Evolutionary conservation across 106 monocot genomes (phyloP), one percentile per base, ranked within the genome.

Genomic region (Narthecium ossifragum): DNA sequence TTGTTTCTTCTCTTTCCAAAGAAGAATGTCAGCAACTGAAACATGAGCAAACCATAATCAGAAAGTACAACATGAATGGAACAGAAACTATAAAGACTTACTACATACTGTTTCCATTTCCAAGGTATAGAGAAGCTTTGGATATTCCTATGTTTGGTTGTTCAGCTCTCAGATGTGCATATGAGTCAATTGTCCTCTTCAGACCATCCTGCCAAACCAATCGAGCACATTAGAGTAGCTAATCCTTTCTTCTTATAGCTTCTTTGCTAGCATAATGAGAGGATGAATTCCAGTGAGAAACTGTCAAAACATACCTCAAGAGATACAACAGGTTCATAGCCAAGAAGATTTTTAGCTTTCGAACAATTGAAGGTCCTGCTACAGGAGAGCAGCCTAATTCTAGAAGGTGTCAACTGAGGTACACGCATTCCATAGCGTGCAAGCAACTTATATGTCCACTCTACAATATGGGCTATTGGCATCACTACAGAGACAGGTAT

Each of bases 151-250:
- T 55, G 14, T 1, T 78, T 20, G 47, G 50, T 14, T 59, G 48
- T 25, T 71, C 73, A 37, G 78, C 74, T 70, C 51, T 76, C 51
- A 98, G 63, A 66, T 87, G 66, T 31, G 79, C 31, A 27, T 84
- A 98, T 25, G 87, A 87, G 32, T 91, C 82, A 22, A 98, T 64
- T 12, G 98, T 98, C 64, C 64, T 84, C 57, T 75, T 84, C 30
- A 98, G 55, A 18, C 87, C 98, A 68, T 98, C 91, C 98, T 98
- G 61, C 47, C n/a, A n/a, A n/a, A n/a, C n/a, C n/a, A n/a, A n/a
- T n/a, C n/a, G n/a, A n/a, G n/a, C n/a, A n/a, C n/a, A n/a, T n/a
- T n/a, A n/a, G n/a, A n/a, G n/a, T n/a, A n/a, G n/a, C n/a, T n/a
- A n/a, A n/a, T n/a, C n/a, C n/a, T n/a, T n/a, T n/a, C n/a, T n/a